Conservation (phyloP, 768 basidiomycete species). For the Phylloporus scabripes region DNA sequence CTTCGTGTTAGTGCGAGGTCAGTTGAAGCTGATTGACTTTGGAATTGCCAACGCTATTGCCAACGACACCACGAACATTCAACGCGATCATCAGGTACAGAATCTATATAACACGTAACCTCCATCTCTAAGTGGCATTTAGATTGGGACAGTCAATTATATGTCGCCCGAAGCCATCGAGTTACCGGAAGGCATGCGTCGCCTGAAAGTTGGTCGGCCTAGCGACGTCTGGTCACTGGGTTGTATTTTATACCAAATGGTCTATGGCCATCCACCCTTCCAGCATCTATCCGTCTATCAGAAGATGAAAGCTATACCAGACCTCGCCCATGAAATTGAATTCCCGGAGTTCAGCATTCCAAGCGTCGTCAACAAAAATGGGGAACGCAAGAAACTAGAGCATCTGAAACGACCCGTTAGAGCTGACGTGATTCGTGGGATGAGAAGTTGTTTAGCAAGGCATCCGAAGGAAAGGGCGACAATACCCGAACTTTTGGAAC, state of each 20-base stretch:
- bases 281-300: slow-evolving; percentile 74
- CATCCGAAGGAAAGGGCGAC: slow-evolving; percentile 79
- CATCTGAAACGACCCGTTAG: slow-evolving; percentile 70
- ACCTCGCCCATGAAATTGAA: slow-evolving; percentile 68
- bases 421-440: slow-evolving; percentile 68
- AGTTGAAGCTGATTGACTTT: slow-evolving; percentile 96
- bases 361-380: slow-evolving; percentile 35
- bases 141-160: slow-evolving; percentile 97
- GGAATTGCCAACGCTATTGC: slow-evolving; percentile 99
- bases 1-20: slow-evolving; percentile 92
- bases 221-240: slow-evolving; percentile 98
- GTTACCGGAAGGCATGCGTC: slow-evolving; percentile 76
- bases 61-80: slow-evolving; percentile 97
- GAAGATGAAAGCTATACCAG: slow-evolving; percentile 94
- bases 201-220: slow-evolving; percentile 90
- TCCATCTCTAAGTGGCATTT: slow-evolving; percentile 5
- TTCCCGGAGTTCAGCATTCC: slow-evolving; percentile 64
- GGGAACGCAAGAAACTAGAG: slow-evolving; percentile 48
- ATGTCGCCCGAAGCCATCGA: slow-evolving; percentile 99
- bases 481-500: slow-evolving; percentile 80
- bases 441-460: slow-evolving; percentile 76
- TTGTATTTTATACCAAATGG: slow-evolving; percentile 98
- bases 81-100: slow-evolving; percentile 86
- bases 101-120: neutral
- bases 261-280: slow-evolving; percentile 93